A percentile compares a stretch with the other conserved stretches of the same genome.
Evolutionary conservation across 2,329 filamentous ascomycete species (phyloP).

Genomic region (Cadophora luteo-olivacea): DNA sequence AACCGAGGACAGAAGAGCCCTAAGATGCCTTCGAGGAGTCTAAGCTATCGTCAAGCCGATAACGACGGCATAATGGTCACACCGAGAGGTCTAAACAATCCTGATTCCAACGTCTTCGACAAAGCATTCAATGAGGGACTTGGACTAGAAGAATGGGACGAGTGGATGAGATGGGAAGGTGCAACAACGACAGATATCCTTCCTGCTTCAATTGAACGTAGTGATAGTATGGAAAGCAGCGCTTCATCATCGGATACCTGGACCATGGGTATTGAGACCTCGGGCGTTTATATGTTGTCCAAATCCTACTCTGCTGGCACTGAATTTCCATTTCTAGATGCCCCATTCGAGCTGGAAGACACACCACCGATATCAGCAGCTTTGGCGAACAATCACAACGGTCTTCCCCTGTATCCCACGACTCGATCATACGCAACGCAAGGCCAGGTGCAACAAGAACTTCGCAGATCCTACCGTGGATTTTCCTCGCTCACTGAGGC

Average conservation of each 20-base stretch:
- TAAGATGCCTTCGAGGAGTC: slow-evolving; percentile 24
- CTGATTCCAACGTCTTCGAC: slow-evolving; percentile 27
- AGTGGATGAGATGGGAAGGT: slow-evolving; percentile 30
- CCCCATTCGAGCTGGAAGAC: slow-evolving; percentile 27
- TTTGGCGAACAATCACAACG: neutral
- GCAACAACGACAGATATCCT: slow-evolving; percentile 14
- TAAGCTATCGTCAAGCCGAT: neutral
- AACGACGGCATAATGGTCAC: slow-evolving; percentile 16
- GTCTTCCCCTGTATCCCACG: neutral
- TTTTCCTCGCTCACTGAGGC: slow-evolving; percentile 28
- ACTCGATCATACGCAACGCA: neutral
- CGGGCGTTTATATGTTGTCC: slow-evolving; percentile 18
- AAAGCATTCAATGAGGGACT: slow-evolving; percentile 24
- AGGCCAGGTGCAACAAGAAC: slow-evolving; percentile 10
- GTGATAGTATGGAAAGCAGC: slow-evolving; percentile 25
- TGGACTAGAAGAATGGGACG: slow-evolving; percentile 27
- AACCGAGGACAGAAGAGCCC: neutral
- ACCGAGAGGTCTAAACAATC: slow-evolving; percentile 3
- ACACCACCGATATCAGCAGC: slow-evolving; percentile 6
- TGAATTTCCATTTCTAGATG: slow-evolving; percentile 23
- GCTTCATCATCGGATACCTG: slow-evolving; percentile 23
- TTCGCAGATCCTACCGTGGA: slow-evolving; percentile 16
- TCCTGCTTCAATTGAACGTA: slow-evolving; percentile 2
- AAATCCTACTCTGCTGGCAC: slow-evolving; percentile 17
- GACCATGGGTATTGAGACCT: slow-evolving; percentile 17